These are phyloP conservation scores for Astrothelium macrocarpum DNA, from an alignment of 495 filamentous ascomycete species.

Conservation along the genomic window DNA sequence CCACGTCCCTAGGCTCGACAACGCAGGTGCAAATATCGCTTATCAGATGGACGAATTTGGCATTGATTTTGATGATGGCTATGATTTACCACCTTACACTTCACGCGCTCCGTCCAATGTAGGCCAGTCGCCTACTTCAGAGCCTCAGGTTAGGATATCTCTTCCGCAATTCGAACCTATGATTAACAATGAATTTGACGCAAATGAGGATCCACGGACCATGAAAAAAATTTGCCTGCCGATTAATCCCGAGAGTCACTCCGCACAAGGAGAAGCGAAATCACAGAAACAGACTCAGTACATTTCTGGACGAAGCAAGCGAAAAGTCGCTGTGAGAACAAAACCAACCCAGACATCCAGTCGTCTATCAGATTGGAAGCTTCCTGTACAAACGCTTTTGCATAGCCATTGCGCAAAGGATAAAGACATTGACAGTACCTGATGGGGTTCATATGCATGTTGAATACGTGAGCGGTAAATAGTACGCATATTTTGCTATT, in stretches of 20 bases:
- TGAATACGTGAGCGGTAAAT: neutral
- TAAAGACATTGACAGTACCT: neutral
- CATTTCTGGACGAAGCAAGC: neutral
- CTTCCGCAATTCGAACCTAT: neutral
- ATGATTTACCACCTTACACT: neutral
- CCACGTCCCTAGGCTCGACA: conserved; percentile 22
- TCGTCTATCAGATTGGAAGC: neutral
- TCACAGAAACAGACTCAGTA: neutral
- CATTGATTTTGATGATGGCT: neutral
- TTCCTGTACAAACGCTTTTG: neutral
- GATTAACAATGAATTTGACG: neutral
- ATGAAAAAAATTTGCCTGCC: neutral
- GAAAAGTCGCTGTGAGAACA: neutral
- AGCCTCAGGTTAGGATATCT: neutral
- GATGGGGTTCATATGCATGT: neutral
- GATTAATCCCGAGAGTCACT: neutral
- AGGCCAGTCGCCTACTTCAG: neutral
- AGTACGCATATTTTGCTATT: neutral
- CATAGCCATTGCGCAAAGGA: neutral
- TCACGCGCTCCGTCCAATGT: neutral
- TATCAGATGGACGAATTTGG: neutral
- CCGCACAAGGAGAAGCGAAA: neutral
- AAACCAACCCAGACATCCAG: neutral
- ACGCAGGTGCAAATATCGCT: neutral
- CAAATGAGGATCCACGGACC: neutral